Base-by-base conservation (phyloP, 208 protist species). In the Sergeia podlipaevii region DNA sequence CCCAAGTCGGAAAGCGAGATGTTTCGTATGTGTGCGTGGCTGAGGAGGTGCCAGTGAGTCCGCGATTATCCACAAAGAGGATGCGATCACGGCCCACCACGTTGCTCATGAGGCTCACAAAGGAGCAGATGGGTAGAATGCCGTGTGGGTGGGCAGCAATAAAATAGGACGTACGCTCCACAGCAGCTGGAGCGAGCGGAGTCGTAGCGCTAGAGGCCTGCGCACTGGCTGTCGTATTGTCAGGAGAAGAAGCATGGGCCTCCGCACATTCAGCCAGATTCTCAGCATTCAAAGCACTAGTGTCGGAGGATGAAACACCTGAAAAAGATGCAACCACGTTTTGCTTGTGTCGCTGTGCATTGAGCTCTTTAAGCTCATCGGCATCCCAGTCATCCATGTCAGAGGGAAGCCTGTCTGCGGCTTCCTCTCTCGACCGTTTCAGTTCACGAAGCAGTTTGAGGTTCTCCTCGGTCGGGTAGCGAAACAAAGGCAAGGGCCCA, bases 101-200 rank as follows among this genome's bases (percentile, higher is more conserved):
- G 50, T 77, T 67, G 68, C 44, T 60, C 56, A 71, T 42, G 17
- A 80, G 8, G 24, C 49, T 61, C 10, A 83, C 54, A 11, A 70
- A 52, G 38, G 53, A 34, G 36, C 79, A 70, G 52, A 71, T 65
- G 32, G 79, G 74, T 1, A 87, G 47, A 11, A 87, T 69, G 37
- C 65, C 64, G 60, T 87, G 79, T 36, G 79, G 79, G 61, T 82
- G 70, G 5, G 71, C 52, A 7, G 65, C 79, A 33, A 87, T 68
- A 45, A 87, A 65, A 68, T 83, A 87, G 29, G 44, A 44, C 24
- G 63, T 38, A 6, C 70, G 56, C 23, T 52, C 39, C 51, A 69
- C 59, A n/a, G 51, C 37, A 3, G 67, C 59, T 24, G 43, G 52
- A 18, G 36, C 21, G 2, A 36, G 21, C 18, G 36, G 23, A 21